These are phyloP conservation scores for Stenogyne calaminthoides DNA, from an alignment of 305 asterid species.

Conservation along the genomic window DNA sequence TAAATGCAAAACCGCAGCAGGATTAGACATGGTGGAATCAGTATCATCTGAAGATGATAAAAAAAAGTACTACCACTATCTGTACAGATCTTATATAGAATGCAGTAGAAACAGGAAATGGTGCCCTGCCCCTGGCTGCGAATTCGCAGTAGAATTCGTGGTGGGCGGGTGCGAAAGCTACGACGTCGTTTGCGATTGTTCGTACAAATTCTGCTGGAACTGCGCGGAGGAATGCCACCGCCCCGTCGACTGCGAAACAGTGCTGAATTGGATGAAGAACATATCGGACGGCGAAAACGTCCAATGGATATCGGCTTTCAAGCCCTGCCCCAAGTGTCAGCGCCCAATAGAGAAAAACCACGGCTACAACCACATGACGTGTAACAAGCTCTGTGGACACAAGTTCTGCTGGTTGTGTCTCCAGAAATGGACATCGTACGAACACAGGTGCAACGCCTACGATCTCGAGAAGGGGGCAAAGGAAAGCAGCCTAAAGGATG, in stretches of 20 bases:
- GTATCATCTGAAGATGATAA: constrained; percentile 12
- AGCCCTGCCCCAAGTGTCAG: constrained; percentile 51
- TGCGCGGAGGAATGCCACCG: constrained; percentile 50
- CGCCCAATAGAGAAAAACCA: constrained; percentile 41
- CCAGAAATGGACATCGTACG: constrained; percentile 1
- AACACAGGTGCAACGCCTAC: constrained; percentile 28
- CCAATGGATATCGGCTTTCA: constrained; percentile 40
- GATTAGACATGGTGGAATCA: constrained; percentile 32
- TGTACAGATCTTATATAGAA: constrained; percentile 42
- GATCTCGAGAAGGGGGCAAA: neutral
- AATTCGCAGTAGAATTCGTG: constrained; percentile 27
- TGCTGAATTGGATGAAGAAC: constrained; percentile 41
- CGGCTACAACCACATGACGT: constrained; percentile 49
- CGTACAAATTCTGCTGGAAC: constrained; percentile 39
- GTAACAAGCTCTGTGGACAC: constrained; percentile 24
- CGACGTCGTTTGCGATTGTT: constrained; percentile 43
- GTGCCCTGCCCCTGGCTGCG: constrained; percentile 56
- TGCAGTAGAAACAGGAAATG: constrained; percentile 35
- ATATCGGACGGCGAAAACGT: constrained; percentile 34
- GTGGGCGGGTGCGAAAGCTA: constrained; percentile 16
- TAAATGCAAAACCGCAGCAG: constrained; percentile 33
- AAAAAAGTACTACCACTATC: constrained; percentile 28
- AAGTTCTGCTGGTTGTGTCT: constrained; percentile 49
- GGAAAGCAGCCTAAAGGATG: neutral
- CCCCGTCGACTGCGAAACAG: constrained; percentile 41